phyloP scores from a whole-genome alignment of 148 eudicot genomes.

The Rhododendron williamsianum region DNA sequence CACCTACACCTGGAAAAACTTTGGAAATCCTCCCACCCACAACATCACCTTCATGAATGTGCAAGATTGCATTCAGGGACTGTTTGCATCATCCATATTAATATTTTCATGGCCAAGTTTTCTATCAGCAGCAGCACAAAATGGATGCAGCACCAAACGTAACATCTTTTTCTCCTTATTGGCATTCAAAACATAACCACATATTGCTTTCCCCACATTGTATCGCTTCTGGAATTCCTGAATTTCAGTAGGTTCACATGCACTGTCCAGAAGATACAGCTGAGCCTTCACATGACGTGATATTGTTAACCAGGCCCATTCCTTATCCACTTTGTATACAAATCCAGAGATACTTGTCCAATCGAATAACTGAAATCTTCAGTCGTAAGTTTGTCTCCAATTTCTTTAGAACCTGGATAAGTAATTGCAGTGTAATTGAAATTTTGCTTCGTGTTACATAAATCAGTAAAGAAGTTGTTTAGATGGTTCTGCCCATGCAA shows the following conservation, averaged over 20 bases:
- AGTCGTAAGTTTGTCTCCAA: slow-evolving; percentile 14
- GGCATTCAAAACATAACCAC: slow-evolving; percentile 52
- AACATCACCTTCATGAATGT: slow-evolving; percentile 51
- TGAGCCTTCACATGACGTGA: slow-evolving; percentile 70
- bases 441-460: background rate
- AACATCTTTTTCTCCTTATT: slow-evolving; percentile 58
- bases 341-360: slow-evolving; percentile 75
- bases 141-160: slow-evolving; percentile 51
- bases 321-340: slow-evolving; percentile 77
- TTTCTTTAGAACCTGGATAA: slow-evolving; percentile 35
- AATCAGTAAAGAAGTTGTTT: background rate
- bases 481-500: background rate
- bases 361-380: slow-evolving; percentile 49
- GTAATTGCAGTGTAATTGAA: background rate
- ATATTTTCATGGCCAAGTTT: slow-evolving; percentile 9
- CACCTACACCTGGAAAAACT: slow-evolving; percentile 77
- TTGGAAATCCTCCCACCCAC: slow-evolving; percentile 85
- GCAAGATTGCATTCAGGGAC: slow-evolving; percentile 29
- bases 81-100: slow-evolving; percentile 12
- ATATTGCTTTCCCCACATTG: slow-evolving; percentile 45
- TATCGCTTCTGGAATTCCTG: slow-evolving; percentile 63
- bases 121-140: slow-evolving; percentile 28
- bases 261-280: slow-evolving; percentile 74
- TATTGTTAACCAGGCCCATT: slow-evolving; percentile 81
- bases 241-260: slow-evolving; percentile 63